These are phyloP conservation scores for Apiotrichum porosum DNA, from an alignment of 1,284 basidiomycete species.

Conservation along the genomic window DNA sequence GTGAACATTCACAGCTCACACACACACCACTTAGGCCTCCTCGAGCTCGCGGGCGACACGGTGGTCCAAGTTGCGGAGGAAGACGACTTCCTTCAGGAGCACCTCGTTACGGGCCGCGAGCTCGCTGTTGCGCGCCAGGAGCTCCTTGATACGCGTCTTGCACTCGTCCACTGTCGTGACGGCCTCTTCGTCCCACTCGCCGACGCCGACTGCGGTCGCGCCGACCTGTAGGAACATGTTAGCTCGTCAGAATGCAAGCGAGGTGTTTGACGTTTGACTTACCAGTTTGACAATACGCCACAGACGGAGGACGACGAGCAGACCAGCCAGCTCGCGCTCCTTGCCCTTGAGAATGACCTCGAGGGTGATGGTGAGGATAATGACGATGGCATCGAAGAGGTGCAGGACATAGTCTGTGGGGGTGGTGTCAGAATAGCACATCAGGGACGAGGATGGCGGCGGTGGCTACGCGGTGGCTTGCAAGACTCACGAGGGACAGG, in stretches of 20 bases:
- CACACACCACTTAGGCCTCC: too few species aligned
- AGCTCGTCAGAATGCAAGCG: neutral
- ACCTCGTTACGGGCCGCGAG: too few species aligned
- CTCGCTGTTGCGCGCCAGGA: too few species aligned
- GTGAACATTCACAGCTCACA: too few species aligned
- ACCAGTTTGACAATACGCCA: slow-evolving; percentile 74
- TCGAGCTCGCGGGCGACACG: too few species aligned
- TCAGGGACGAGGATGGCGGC: neutral
- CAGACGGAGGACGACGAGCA: slow-evolving; percentile 66
- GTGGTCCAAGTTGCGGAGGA: too few species aligned
- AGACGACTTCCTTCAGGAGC: too few species aligned
- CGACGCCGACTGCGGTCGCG: slow-evolving; percentile 1
- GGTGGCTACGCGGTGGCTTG: neutral
- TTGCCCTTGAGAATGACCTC: slow-evolving; percentile 62
- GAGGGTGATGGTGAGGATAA: slow-evolving; percentile 65
- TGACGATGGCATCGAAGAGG: slow-evolving; percentile 65
- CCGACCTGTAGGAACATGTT: neutral
- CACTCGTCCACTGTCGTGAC: too few species aligned
- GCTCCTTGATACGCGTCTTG: too few species aligned
- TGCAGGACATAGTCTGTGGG: slow-evolving; percentile 51
- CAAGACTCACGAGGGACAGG: slow-evolving; percentile 5
- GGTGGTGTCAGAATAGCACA: neutral
- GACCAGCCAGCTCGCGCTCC: slow-evolving; percentile 58
- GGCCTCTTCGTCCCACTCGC: slow-evolving; percentile 9
- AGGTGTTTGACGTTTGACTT: neutral